Evolutionary conservation across 306 rosid genomes (phyloP), one percentile per base, ranked within the genome.

Genomic region (Gleditsia sinensis): DNA sequence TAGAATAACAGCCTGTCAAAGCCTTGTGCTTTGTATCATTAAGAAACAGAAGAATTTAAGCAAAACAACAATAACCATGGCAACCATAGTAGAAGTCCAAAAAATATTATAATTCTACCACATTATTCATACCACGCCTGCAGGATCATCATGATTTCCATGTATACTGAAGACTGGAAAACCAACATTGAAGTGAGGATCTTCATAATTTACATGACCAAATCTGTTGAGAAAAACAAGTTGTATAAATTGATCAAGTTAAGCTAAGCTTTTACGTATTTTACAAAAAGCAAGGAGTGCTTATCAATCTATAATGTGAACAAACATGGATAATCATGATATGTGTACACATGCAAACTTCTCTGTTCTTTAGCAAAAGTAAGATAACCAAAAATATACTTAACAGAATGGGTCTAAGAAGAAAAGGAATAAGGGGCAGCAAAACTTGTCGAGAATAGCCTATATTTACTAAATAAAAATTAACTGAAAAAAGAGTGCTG

Each of bases 111-210:
- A 51, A 20, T 21, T 69, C 32, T 45, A 69, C 37, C 19, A 64
- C 10, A 71, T 55, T 45, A 78, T 40, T 30, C 89, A 85, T 94
- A 94, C 98, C 96, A 94, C 97, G 83, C 98, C 98, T 39, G 97
- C 98, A 12, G 98, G 98, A 83, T 94, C 98, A 10, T 94, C 98
- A 33, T 94, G 98, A 75, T 94, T 94, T 77, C 98, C 98, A 77
- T 94, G 98, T 84, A 94, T 94, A 46, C 93, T 91, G 87, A 94
- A 94, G 4, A 94, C 97, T 33, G 98, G 98, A 84, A 94, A 84
- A 54, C 98, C 98, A 71, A 94, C 93, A 73, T 94, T 94, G 82
- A 91, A 94, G 82, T 94, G 91, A 62, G 98, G 97, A 75, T 94
- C 98, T 83, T 94, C 98, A 68, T 91, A 94, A 80, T 94, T 94